Evolutionary conservation across 192 early-diverging fungal species (phyloP).

Genomic region (Irineochytrium annulatum): DNA sequence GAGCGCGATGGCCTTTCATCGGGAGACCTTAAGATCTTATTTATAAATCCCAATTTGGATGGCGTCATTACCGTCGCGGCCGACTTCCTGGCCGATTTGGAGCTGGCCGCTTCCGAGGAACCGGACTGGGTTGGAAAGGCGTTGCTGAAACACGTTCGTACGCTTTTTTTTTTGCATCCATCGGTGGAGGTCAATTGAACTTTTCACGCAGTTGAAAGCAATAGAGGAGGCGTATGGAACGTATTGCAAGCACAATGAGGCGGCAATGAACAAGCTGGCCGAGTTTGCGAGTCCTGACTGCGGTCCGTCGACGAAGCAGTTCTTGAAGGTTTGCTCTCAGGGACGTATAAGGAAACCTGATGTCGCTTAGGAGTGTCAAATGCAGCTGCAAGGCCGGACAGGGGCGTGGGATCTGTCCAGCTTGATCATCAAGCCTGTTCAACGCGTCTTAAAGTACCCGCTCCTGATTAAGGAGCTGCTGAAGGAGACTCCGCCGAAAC

Average conservation of each 20-base stretch:
- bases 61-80: conserved; percentile 65
- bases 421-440: conserved; percentile 93
- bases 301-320: conserved; percentile 37
- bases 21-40: conserved; percentile 67
- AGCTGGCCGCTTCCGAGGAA: conserved; percentile 39
- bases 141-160: conserved; percentile 21
- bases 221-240: conserved; percentile 63
- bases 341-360: conserved; percentile 4
- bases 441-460: conserved; percentile 96
- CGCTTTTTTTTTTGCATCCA: conserved; percentile 40
- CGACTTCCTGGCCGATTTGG: conserved; percentile 62
- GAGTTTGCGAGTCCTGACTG: conserved; percentile 51
- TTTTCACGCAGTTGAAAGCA: conserved; percentile 15
- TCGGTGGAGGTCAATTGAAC: no score
- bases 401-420: conserved; percentile 88
- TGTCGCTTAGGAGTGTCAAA: conserved; percentile 53
- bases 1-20: conserved; percentile 42
- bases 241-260: conserved; percentile 76
- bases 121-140: conserved; percentile 40
- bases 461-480: conserved; percentile 71
- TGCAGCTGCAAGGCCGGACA: conserved; percentile 64
- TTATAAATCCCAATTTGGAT: conserved; percentile 76
- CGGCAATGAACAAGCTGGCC: conserved; percentile 55
- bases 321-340: conserved; percentile 39
- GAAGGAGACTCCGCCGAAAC: conserved; percentile 48